Percentiles rank a stretch among this genome's conserved stretches.
Conservation (phyloP, 1,139 yeast genomes). For the Taphrina betulina region DNA sequence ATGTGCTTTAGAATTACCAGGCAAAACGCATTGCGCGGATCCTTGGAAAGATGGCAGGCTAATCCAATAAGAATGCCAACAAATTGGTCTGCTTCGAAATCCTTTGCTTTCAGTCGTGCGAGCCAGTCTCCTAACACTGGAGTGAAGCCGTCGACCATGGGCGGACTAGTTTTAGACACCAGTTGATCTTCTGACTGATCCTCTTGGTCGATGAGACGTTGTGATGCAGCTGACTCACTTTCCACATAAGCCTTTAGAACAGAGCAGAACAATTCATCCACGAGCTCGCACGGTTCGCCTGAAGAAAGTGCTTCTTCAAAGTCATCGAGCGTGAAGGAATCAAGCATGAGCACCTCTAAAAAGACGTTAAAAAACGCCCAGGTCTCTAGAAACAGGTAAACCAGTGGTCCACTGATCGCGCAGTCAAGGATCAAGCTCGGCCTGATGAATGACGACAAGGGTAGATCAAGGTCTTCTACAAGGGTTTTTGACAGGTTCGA, state of each 20-base stretch:
- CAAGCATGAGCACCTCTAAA: conserved; percentile 61
- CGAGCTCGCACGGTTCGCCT: conserved; percentile 54
- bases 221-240: conserved; percentile 35
- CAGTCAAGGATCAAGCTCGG: conserved; percentile 37
- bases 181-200: background rate
- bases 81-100: conserved; percentile 85
- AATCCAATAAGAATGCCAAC: conserved; percentile 73
- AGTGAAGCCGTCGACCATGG: conserved; percentile 25
- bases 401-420: conserved; percentile 34
- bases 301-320: conserved; percentile 62
- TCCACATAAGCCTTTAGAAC: conserved; percentile 43
- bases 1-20: conserved; percentile 25
- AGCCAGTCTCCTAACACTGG: conserved; percentile 47
- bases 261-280: conserved; percentile 74
- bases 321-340: conserved; percentile 78
- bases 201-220: background rate
- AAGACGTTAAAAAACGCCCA: conserved; percentile 78
- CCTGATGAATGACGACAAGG: conserved; percentile 33
- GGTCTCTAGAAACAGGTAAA: conserved; percentile 51
- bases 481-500: background rate
- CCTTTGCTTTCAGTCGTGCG: conserved; percentile 69
- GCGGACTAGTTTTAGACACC: conserved; percentile 28
- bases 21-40: background rate
- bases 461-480: conserved; percentile 37
- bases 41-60: conserved; percentile 47